Conservation (phyloP, 1,284 basidiomycete species). For the Ustilago vetiveriae region DNA sequence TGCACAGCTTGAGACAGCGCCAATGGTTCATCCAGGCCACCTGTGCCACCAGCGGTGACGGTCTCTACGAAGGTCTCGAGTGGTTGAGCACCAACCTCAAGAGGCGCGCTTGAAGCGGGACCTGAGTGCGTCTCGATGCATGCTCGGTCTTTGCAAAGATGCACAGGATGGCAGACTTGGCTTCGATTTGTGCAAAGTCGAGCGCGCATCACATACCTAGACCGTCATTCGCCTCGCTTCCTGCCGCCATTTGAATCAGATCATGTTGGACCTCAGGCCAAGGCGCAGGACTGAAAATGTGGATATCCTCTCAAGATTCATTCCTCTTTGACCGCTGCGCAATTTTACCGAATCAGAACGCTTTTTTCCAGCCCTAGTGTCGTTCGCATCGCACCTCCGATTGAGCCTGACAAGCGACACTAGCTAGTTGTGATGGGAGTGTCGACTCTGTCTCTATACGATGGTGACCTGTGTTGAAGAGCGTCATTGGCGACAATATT, state of each 20-base stretch:
- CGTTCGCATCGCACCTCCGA: background rate
- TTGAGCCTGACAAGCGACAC: background rate
- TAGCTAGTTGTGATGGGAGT: background rate
- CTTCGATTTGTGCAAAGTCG: background rate
- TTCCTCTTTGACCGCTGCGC: slow-evolving; percentile 17
- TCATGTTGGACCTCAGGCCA: slow-evolving; percentile 16
- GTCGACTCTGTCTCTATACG: no score
- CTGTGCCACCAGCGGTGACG: slow-evolving; percentile 98
- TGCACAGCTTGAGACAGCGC: slow-evolving; percentile 94
- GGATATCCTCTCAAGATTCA: slow-evolving; percentile 27
- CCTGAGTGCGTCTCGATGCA: slow-evolving; percentile 6
- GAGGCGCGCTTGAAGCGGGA: slow-evolving; percentile 75
- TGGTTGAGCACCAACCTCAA: slow-evolving; percentile 85
- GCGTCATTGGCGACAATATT: no score
- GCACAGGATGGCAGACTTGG: background rate
- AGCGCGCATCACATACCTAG: slow-evolving; percentile 22
- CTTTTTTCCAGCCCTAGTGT: slow-evolving; percentile 1
- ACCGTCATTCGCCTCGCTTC: slow-evolving; percentile 25
- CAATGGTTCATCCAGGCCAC: slow-evolving; percentile 93
- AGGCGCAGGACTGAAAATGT: slow-evolving; percentile 48
- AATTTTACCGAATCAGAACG: slow-evolving; percentile 41
- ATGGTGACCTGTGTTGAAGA: no score
- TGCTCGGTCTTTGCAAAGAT: slow-evolving; percentile 6
- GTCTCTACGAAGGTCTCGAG: slow-evolving; percentile 89
- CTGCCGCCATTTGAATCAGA: slow-evolving; percentile 24